Conservation (phyloP, 2,329 filamentous ascomycete species). For the Ilyonectria sp. region DNA sequence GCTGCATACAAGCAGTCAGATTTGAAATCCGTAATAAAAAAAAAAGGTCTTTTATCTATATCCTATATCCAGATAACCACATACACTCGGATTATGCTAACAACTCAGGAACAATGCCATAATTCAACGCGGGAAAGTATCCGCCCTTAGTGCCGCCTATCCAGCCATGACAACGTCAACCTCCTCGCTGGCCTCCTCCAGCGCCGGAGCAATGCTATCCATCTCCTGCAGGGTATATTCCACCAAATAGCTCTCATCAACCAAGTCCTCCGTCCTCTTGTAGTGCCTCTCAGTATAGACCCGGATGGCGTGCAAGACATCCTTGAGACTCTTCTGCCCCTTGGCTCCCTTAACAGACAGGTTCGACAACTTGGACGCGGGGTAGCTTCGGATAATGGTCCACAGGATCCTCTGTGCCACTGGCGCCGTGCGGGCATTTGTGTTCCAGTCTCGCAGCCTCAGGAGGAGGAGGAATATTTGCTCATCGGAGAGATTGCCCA, state of each 20-base stretch:
- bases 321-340: conserved; percentile 79
- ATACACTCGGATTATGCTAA: conserved; percentile 8
- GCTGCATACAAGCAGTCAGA: not conserved
- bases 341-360: conserved; percentile 73
- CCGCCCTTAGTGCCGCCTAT: conserved; percentile 38
- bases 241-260: conserved; percentile 94
- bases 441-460: conserved; percentile 95
- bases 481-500: conserved; percentile 84
- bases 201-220: conserved; percentile 76
- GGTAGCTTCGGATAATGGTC: conserved; percentile 85
- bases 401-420: conserved; percentile 90
- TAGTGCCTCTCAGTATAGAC: conserved; percentile 96
- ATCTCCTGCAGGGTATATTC: conserved; percentile 96
- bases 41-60: conserved; percentile 26
- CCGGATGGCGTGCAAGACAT: conserved; percentile 88
- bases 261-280: conserved; percentile 87
- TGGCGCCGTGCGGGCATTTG: conserved; percentile 88
- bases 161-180: conserved; percentile 60
- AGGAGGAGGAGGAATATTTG: conserved; percentile 89
- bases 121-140: conserved; percentile 24
- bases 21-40: not conserved
- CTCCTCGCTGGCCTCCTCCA: conserved; percentile 57
- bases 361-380: conserved; percentile 81
- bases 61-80: conserved; percentile 13
- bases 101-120: conserved; percentile 3